Evolutionary conservation across 208 protist species (phyloP).

Genomic region (Crithidia brevicula): DNA sequence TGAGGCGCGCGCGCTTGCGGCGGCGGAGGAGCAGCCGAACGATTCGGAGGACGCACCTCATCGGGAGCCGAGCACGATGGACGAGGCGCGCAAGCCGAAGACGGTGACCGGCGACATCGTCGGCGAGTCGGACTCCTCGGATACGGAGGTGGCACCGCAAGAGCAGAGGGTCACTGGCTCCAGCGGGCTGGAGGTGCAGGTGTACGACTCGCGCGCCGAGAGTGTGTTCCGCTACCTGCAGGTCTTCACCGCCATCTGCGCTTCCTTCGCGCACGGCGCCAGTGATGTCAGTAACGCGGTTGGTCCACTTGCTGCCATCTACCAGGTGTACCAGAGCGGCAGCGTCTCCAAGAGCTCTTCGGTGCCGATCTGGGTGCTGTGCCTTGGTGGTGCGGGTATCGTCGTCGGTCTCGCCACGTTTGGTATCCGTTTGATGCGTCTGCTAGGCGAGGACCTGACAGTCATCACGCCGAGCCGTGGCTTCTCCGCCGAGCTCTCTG

Average conservation of each 20-base stretch:
- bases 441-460: constrained; percentile 20
- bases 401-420: constrained; percentile 7
- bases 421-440: not conserved
- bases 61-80: constrained; percentile 12
- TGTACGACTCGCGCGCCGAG: constrained; percentile 48
- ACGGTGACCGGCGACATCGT: constrained; percentile 2
- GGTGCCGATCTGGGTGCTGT: constrained; percentile 44
- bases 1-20: not conserved
- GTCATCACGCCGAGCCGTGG: constrained; percentile 13
- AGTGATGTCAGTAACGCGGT: not conserved
- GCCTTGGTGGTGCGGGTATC: constrained; percentile 45
- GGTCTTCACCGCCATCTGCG: not conserved
- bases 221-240: constrained; percentile 29
- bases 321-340: constrained; percentile 34
- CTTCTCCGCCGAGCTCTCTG: constrained; percentile 49
- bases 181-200: constrained; percentile 1
- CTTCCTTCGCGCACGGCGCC: not conserved
- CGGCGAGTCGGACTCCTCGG: not conserved
- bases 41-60: not conserved
- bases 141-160: constrained; percentile 3
- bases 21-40: not conserved
- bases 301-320: constrained; percentile 33
- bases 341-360: constrained; percentile 19
- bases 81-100: constrained; percentile 18
- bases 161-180: not conserved